Percentiles rank a stretch among this genome's conserved stretches.
Conservation (phyloP, 768 basidiomycete genomes). For the Leccinum olivaceopallidum region DNA sequence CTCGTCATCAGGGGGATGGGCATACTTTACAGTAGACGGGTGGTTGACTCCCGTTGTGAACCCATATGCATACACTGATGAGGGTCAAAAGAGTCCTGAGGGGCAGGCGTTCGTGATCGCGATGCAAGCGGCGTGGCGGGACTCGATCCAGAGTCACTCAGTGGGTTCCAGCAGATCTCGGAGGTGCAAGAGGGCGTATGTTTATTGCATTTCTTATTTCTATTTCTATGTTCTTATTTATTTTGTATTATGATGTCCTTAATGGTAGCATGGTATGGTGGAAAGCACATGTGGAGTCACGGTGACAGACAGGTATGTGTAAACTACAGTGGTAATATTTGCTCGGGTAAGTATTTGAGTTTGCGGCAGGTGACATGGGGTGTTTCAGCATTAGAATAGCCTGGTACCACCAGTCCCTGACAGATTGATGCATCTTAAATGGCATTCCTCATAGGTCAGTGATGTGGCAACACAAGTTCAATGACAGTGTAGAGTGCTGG, state of each 20-base stretch:
- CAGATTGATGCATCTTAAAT: too few species aligned
- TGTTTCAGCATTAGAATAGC: too few species aligned
- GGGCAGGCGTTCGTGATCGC: constrained; percentile 77
- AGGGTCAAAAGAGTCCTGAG: constrained; percentile 66
- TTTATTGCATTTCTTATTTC: background rate
- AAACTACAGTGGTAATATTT: too few species aligned
- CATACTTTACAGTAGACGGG: constrained; percentile 57
- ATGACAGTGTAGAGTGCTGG: too few species aligned
- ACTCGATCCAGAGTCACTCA: constrained; percentile 36
- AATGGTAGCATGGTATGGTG: too few species aligned
- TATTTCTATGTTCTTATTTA: background rate
- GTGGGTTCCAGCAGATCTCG: background rate
- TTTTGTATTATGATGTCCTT: background rate
- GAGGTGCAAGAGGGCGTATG: background rate
- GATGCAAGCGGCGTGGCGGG: constrained; percentile 72
- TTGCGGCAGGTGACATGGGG: too few species aligned
- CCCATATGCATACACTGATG: constrained; percentile 51
- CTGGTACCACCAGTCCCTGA: too few species aligned
- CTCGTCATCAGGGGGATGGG: constrained; percentile 21
- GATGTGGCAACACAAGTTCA: too few species aligned
- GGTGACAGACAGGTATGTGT: too few species aligned
- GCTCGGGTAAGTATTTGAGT: too few species aligned
- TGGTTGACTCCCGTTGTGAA: constrained; percentile 78
- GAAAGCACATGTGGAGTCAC: too few species aligned
- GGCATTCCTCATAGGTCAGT: too few species aligned